A percentile compares a stretch with the other conserved stretches of the same genome.
Conservation (phyloP, 768 basidiomycete species). For the Sporobolomyces phaffii region DNA sequence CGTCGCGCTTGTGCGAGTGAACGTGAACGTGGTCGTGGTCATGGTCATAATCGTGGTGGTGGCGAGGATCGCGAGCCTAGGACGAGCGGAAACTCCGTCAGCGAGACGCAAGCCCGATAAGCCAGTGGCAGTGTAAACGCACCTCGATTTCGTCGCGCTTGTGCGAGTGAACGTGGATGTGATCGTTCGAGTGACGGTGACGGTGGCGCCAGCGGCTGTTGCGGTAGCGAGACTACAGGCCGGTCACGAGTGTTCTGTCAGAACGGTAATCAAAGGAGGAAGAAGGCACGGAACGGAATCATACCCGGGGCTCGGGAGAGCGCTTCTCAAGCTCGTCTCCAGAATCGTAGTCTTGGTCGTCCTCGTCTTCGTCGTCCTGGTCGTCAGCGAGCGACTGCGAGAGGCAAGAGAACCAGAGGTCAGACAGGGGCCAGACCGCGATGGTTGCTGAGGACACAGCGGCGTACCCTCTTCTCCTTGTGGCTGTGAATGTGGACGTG, state of each 20-base stretch:
- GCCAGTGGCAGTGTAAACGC: background rate
- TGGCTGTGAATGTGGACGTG: background rate
- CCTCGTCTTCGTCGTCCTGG: background rate
- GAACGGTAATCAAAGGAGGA: background rate
- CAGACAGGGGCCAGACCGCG: background rate
- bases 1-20: slow-evolving; percentile 32
- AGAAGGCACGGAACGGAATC: background rate
- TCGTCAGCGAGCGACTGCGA: background rate
- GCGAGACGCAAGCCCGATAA: background rate
- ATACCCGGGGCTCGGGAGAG: background rate
- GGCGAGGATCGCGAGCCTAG: background rate
- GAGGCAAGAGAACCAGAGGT: background rate
- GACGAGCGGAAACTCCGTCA: background rate
- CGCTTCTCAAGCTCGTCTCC: slow-evolving; percentile 3
- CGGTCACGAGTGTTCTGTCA: too few relatives aligned
- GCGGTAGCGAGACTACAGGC: slow-evolving; percentile 3
- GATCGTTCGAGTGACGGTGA: slow-evolving; percentile 5
- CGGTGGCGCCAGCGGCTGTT: background rate
- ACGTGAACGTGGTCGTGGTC: slow-evolving; percentile 16
- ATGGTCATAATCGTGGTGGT: background rate
- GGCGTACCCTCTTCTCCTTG: background rate
- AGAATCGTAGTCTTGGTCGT: background rate
- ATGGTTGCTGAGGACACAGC: background rate
- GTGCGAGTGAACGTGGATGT: slow-evolving; percentile 18
- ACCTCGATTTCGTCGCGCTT: slow-evolving; percentile 31